Evolutionary conservation across 495 filamentous ascomycete genomes (phyloP), one percentile per base, ranked within the genome.

Genomic region (Amorphotheca resinae): DNA sequence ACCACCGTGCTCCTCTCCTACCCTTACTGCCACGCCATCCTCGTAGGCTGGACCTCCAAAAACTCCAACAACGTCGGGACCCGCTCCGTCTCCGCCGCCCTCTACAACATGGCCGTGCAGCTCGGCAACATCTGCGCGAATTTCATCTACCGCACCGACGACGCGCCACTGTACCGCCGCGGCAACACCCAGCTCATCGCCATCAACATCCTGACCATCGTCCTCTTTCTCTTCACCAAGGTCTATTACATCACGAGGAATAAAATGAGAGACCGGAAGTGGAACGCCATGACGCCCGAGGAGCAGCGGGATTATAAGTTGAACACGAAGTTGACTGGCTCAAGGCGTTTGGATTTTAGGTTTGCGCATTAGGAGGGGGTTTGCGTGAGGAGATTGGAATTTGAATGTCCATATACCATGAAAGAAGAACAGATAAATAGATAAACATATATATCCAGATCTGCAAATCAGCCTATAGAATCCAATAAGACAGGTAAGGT

Each of bases 41-140:
- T 63, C 9, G 51, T 49, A 54, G 64, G 68, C 44, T 63, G 69
- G 39, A 67, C 68, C 18, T 52, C 73, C 4, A 62, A 66, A 33
- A 72, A 73, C 67, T 67, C 70, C 9, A 51, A 48, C 65, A 73
- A 59, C 49, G 68, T 62, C 12, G 34, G 35, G 20, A 33, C 40
- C 34, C 25, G 36, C 42, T 46, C 22, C 18, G 43, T 22, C 22
- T 41, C 17, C 8, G 3, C 38, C 28, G 33, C 22, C n/a, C 9
- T 45, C 2, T 33, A 88, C 58, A 87, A 87, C 61, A 85, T 9
- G 57, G 73, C 36, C 60, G 74, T 77, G 31, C 74, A 74, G 69
- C 63, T 67, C 8, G 74, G 73, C 9, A 73, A 73, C 43, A 57
- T 62, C 33, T 57, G 66, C 2, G 70, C 70, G 1, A 74, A 72